Evolutionary conservation across 2,329 filamentous ascomycete species (phyloP).

Genomic region (Fusarium sp.): DNA sequence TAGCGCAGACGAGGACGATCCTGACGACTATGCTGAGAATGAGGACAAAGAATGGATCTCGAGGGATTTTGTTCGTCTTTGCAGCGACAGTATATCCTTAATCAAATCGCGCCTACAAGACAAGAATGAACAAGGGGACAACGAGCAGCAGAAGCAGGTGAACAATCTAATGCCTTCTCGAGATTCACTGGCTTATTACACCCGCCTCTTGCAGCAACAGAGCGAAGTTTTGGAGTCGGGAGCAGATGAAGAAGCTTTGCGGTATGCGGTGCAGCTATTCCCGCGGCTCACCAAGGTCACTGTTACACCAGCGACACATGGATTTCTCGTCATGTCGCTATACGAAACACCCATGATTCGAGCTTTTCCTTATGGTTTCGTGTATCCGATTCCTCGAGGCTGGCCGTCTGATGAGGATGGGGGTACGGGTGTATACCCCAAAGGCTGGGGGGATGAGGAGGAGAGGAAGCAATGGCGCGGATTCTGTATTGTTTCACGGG

Average conservation of each 20-base stretch:
- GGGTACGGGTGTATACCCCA: rapidly evolving
- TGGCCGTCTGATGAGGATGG: background rate
- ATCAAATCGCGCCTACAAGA: background rate
- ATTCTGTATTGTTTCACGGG: background rate
- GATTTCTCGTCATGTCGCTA: background rate
- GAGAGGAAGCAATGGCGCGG: background rate
- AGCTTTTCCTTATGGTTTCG: background rate
- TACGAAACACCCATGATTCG: background rate
- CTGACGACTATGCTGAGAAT: background rate
- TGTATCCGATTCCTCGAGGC: background rate
- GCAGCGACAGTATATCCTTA: background rate
- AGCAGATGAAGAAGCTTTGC: background rate
- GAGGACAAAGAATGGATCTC: background rate
- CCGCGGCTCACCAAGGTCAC: background rate
- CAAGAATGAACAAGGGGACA: background rate
- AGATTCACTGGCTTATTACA: background rate
- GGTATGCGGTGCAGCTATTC: background rate
- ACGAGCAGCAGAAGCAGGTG: background rate
- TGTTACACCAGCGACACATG: background rate
- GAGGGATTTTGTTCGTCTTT: background rate
- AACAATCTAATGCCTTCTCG: background rate
- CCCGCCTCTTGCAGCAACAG: background rate
- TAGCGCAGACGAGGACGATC: background rate
- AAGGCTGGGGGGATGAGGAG: background rate
- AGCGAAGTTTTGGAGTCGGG: background rate